Percentiles rank a stretch among this genome's conserved stretches.
Conservation (phyloP, 176 grass and related monocot genomes). For the Otatea glauca region DNA sequence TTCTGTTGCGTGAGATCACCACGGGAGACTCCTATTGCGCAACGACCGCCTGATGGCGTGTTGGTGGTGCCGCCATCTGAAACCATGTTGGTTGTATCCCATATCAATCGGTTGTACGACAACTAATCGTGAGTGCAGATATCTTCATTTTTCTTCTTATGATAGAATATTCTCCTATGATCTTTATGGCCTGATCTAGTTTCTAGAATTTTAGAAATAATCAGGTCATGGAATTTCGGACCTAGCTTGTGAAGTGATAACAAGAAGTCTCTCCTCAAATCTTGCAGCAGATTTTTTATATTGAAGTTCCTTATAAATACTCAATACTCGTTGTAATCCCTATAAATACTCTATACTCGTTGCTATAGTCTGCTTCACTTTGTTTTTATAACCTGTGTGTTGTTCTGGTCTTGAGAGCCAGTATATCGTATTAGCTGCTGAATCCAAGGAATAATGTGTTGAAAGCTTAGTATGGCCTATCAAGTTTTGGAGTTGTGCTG, state of each 20-base stretch:
- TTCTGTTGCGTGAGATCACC: too few species aligned
- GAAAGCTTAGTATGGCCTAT: constrained; percentile 22
- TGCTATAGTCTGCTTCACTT: constrained; percentile 27
- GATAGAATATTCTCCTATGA: constrained; percentile 1
- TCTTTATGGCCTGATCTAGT: not conserved
- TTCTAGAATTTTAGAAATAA: constrained; percentile 8
- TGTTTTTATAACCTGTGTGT: constrained; percentile 45
- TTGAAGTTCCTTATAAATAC: not conserved
- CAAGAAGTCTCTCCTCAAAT: not conserved
- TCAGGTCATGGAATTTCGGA: not conserved
- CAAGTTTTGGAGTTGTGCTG: constrained; percentile 13
- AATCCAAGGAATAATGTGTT: constrained; percentile 49
- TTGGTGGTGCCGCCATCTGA: too few species aligned
- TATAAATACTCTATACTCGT: constrained; percentile 13
- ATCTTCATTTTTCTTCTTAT: not conserved
- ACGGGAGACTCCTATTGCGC: too few species aligned
- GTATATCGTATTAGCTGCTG: constrained; percentile 31
- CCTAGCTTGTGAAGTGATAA: not conserved
- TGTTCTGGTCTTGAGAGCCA: constrained; percentile 38
- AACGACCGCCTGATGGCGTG: too few species aligned
- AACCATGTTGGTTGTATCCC: too few species aligned
- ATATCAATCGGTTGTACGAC: too few species aligned
- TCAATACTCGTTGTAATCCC: constrained; percentile 41
- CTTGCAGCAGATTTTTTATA: not conserved
- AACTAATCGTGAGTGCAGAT: not conserved